Evolutionary conservation across 441 rosid genomes (phyloP), one percentile per base, ranked within the genome.

Genomic region (Croton laevigatus): DNA sequence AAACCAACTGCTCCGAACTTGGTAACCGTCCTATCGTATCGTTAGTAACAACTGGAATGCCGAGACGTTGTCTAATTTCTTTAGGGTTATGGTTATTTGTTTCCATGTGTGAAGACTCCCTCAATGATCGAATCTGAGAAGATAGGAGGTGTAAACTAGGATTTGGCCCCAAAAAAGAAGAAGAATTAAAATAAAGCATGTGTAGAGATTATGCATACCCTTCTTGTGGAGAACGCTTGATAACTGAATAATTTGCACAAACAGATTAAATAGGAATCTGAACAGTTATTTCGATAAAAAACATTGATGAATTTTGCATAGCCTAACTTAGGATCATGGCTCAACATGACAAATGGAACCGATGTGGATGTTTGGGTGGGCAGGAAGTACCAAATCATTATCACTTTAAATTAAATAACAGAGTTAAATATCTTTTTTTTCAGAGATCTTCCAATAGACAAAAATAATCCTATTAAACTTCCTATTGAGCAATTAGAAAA

Each of bases 1-100:
- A 66, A 78, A 88, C 87, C 79, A 89, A 71, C 78, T 91, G 91
- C 75, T 91, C 96, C 42, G 98, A 83, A 78, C 88, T 87, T 22
- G 87, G 85, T 53, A 93, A 90, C 77, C 90, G 88, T 81, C 93
- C 81, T 71, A 81, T 80, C 62, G 80, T 67, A 71, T 83, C 82
- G 84, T 81, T 89, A 32, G 81, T 64, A 70, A 83, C 83, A 59
- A 80, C 84, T 12, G 84, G 85, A 78, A 77, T 88, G 80, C 88
- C 85, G 60, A 79, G 81, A 23, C 84, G 89, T 57, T 78, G 92
- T 80, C 90, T 78, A 4, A 82, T 75, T 77, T 90, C 95, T 81
- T 81, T 88, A 49, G 94, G 78, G 63, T 71, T 86, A 75, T 75
- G 81, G 40, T 75, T 68, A 59, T 75, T 87, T 37, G 83, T 78